Percentiles rank a stretch among this genome's conserved stretches.
These are phyloP conservation scores for Suillus decipiens DNA, from an alignment of 768 basidiomycete species.

Conservation along the genomic window DNA sequence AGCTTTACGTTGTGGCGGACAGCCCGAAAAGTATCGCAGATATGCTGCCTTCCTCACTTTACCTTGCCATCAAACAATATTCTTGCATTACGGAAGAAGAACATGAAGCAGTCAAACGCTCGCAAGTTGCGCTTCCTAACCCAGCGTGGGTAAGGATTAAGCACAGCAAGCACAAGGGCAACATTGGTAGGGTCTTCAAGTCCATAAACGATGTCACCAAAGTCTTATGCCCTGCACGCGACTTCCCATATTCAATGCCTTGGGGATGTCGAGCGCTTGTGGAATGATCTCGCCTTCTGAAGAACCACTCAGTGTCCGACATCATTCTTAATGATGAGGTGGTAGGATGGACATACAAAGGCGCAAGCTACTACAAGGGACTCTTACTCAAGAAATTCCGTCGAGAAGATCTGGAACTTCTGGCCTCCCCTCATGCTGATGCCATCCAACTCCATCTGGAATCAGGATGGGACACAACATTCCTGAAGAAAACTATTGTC, in stretches of 20 bases:
- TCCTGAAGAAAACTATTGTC: no score
- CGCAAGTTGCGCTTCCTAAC: background rate
- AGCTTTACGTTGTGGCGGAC: background rate
- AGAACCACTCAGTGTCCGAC: background rate
- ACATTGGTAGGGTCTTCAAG: background rate
- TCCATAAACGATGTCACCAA: background rate
- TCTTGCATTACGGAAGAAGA: background rate
- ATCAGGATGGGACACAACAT: no score
- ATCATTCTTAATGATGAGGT: background rate
- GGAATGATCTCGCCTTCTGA: background rate
- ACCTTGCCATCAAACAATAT: background rate
- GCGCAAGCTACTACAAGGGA: background rate
- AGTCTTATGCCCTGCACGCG: background rate
- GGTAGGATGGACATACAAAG: background rate
- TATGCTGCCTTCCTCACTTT: background rate
- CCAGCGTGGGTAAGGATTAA: background rate
- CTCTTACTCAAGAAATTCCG: no score
- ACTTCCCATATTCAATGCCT: background rate
- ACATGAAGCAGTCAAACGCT: background rate
- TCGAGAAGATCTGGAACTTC: no score
- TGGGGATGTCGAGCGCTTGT: background rate
- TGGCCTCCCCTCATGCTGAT: no score
- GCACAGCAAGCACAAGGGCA: background rate
- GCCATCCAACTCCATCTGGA: no score
- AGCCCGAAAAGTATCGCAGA: background rate